Conservation (phyloP, 75 land plant genomes). For the Picea sitchensis region DNA sequence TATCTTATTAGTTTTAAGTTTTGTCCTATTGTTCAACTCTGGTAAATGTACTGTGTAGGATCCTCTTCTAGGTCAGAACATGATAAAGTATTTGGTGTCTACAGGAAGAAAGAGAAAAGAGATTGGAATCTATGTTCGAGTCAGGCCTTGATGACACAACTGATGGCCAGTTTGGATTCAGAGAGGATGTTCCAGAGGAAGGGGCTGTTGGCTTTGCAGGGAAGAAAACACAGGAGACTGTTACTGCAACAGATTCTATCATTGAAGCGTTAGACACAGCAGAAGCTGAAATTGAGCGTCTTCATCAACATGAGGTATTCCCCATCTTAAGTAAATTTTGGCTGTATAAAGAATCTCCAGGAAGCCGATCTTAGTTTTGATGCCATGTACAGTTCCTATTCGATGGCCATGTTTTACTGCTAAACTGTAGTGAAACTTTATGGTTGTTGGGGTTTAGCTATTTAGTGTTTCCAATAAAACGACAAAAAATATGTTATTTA, state of each 20-base stretch:
- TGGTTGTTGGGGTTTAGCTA: not conserved
- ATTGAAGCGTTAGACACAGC: conserved; percentile 93
- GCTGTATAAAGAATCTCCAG: not conserved
- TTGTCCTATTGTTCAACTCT: not conserved
- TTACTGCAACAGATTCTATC: conserved; percentile 77
- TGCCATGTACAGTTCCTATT: not conserved
- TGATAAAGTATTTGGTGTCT: conserved; percentile 13
- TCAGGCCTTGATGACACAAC: conserved; percentile 55
- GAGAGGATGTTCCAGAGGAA: conserved; percentile 79
- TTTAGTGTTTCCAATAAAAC: not conserved
- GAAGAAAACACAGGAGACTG: conserved; percentile 75
- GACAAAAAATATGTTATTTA: not conserved
- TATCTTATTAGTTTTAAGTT: not conserved
- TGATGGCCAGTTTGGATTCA: conserved; percentile 52
- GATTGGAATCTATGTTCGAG: conserved; percentile 91
- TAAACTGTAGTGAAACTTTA: not conserved
- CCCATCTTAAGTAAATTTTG: not conserved
- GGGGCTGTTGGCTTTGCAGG: conserved; percentile 88
- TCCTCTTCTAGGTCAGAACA: not conserved
- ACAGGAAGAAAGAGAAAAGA: conserved; percentile 98
- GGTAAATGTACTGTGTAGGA: not conserved
- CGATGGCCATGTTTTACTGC: not conserved
- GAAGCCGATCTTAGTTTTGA: too few relatives aligned
- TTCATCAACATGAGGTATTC: conserved; percentile 66
- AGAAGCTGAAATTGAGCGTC: conserved; percentile 68